These are phyloP conservation scores for Fomitopsis pulvina DNA, from an alignment of 768 basidiomycete genomes.

Conservation along the genomic window DNA sequence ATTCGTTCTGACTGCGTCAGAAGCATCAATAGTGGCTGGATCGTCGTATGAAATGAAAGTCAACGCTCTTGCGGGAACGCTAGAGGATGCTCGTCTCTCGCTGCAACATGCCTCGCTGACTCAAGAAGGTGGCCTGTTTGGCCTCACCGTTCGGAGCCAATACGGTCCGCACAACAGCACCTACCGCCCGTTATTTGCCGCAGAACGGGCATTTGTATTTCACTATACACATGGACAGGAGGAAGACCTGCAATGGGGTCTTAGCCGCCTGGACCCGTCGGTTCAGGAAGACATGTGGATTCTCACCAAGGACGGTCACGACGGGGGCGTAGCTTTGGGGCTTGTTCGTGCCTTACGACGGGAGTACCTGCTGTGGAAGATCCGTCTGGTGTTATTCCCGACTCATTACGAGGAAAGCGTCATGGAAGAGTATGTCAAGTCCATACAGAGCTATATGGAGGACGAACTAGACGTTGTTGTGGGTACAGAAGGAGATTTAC, in stretches of 20 bases:
- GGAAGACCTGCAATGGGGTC: constrained; percentile 12
- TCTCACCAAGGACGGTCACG: constrained; percentile 1
- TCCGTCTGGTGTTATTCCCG: constrained; percentile 25
- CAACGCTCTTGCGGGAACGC: too few species aligned
- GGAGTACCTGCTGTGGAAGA: constrained; percentile 26
- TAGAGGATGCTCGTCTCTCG: too few species aligned
- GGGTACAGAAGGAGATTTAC: neutral
- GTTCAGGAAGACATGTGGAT: neutral
- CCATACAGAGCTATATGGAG: neutral
- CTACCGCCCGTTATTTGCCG: neutral
- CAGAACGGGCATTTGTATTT: neutral
- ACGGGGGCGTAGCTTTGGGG: constrained; percentile 26
- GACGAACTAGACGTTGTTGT: constrained; percentile 2
- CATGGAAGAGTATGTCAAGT: neutral
- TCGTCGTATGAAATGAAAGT: neutral
- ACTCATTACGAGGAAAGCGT: constrained; percentile 1
- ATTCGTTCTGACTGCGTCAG: neutral
- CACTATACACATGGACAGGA: constrained; percentile 16
- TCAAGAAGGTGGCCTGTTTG: too few species aligned
- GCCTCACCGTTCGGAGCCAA: too few species aligned
- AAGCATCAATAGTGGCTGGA: neutral
- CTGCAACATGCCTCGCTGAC: too few species aligned
- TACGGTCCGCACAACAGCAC: neutral
- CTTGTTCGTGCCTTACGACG: constrained; percentile 24
- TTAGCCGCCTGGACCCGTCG: constrained; percentile 6